These are phyloP conservation scores for Delitschia confertaspora DNA, from an alignment of 495 filamentous ascomycete genomes.

Conservation along the genomic window DNA sequence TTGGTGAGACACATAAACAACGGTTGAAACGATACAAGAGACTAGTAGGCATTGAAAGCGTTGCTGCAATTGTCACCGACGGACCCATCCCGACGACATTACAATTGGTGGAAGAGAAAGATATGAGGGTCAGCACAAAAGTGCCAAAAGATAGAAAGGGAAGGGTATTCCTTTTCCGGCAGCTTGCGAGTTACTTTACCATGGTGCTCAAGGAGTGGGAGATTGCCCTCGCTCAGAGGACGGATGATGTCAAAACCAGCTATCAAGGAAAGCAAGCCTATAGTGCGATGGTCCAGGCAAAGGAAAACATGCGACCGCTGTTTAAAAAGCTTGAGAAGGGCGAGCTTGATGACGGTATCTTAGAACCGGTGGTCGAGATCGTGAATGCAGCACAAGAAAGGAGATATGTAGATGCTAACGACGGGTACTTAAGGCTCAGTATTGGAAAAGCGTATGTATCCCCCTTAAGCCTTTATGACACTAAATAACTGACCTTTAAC, in stretches of 20 bases:
- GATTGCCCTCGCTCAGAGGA: constrained; percentile 59
- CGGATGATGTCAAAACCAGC: constrained; percentile 55
- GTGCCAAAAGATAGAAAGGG: constrained; percentile 44
- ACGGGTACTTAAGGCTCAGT: constrained; percentile 82
- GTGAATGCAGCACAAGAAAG: constrained; percentile 80
- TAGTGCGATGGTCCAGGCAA: constrained; percentile 68
- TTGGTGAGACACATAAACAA: constrained; percentile 70
- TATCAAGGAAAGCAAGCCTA: constrained; percentile 68
- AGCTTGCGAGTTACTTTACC: constrained; percentile 86
- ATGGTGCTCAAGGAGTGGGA: constrained; percentile 90
- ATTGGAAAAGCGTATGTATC: constrained; percentile 79
- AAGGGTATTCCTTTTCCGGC: constrained; percentile 64
- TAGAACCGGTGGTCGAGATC: constrained; percentile 87
- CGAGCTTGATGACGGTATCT: constrained; percentile 66
- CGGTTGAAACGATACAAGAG: constrained; percentile 61
- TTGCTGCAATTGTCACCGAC: constrained; percentile 36
- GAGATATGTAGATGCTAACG: constrained; percentile 92
- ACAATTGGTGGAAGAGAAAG: constrained; percentile 63
- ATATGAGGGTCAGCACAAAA: constrained; percentile 70
- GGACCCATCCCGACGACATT: constrained; percentile 65
- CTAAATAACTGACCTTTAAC: constrained; percentile 5
- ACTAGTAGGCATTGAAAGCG: constrained; percentile 46
- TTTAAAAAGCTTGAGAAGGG: constrained; percentile 78
- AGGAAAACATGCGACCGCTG: constrained; percentile 80
- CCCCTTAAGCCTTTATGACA: neutral